Base-by-base conservation (phyloP, 2,329 filamentous ascomycete genomes). In the Penicillium concentricum region DNA sequence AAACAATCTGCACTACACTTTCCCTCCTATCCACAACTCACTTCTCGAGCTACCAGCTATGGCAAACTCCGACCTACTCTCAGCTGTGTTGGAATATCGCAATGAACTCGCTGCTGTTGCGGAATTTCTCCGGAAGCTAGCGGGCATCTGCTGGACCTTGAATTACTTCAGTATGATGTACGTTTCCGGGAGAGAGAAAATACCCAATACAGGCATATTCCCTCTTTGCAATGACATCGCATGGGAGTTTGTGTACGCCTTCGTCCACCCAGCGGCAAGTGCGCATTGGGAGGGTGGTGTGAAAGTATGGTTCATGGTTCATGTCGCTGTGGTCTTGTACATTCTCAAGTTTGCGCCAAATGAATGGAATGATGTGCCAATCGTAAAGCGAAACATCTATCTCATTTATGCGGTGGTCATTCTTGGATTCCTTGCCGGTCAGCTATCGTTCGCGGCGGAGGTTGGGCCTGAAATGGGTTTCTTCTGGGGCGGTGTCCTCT, bases 131-230 rank as follows among this genome's bases (percentile, higher is more conserved):
- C 37, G 47, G 5, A 41, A 20, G 16, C 26, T 50, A 1, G 47
- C 47, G 1, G 0, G 81, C 4, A 44, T 56, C 9, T 50, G 53
- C 34, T 56, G 53, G 53, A 38, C 47, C 7, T 42, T 56, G 16
- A 56, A 56, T 5, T 56, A 56, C 18, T 51, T 51, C 16, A 44
- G 53, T 8, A 56, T 51, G 41, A 12, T 51, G 10, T 35, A 37
- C 15, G 18, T 18, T 2, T 51, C 53, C 10, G 20, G 41, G 18
- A 51, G 39, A 20, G 47, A 56, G 3, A 22, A 20, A 9, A 39
- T 50, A 13, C 47, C 47, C 1, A 50, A 34, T 10, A 56, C 47
- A 6, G 46, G 46, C 2, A 56, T 56, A 2, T 51, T 58, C 8
- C 56, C 56, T n/a, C 39, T 58, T 9, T 58, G 56, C n/a, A 34